Conservation (phyloP, 495 filamentous ascomycete genomes). For the Penicillium canariense region DNA sequence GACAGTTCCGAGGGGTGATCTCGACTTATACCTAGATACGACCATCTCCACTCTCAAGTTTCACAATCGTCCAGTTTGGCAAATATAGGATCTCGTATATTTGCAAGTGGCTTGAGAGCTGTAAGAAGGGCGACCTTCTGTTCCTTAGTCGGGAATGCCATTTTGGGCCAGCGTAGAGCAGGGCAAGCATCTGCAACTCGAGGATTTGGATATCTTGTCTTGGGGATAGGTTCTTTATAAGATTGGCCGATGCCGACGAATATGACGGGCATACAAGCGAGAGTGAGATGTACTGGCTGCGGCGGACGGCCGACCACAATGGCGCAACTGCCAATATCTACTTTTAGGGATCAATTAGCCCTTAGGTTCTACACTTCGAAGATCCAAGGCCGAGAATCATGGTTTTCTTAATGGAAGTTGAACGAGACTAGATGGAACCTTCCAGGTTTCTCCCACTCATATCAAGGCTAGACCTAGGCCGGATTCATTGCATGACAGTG, state of each 20-base stretch:
- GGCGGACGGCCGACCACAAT: slow-evolving; percentile 25
- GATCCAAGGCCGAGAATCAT: too few species aligned
- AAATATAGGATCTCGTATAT: slow-evolving; percentile 25
- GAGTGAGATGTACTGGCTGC: slow-evolving; percentile 25
- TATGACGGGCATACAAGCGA: slow-evolving; percentile 26
- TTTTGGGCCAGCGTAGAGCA: slow-evolving; percentile 19
- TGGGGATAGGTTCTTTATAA: slow-evolving; percentile 14
- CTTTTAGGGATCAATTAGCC: too few species aligned
- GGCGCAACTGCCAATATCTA: too few species aligned
- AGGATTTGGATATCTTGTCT: slow-evolving; percentile 20
- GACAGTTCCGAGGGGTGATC: slow-evolving; percentile 22
- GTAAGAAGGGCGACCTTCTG: slow-evolving; percentile 19
- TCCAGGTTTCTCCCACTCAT: too few species aligned
- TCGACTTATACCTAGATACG: slow-evolving; percentile 18
- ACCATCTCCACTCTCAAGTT: slow-evolving; percentile 23
- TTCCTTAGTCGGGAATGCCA: slow-evolving; percentile 21
- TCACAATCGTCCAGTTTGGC: slow-evolving; percentile 25
- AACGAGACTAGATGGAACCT: too few species aligned
- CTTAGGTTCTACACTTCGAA: too few species aligned
- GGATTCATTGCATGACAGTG: too few species aligned
- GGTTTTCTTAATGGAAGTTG: too few species aligned
- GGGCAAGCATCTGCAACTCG: slow-evolving; percentile 25
- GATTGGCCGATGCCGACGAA: slow-evolving; percentile 20
- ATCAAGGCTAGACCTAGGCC: too few species aligned
- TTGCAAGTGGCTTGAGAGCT: slow-evolving; percentile 21